These are phyloP conservation scores for Daedaleopsis sinensis DNA, from an alignment of 768 basidiomycete species.

Conservation along the genomic window DNA sequence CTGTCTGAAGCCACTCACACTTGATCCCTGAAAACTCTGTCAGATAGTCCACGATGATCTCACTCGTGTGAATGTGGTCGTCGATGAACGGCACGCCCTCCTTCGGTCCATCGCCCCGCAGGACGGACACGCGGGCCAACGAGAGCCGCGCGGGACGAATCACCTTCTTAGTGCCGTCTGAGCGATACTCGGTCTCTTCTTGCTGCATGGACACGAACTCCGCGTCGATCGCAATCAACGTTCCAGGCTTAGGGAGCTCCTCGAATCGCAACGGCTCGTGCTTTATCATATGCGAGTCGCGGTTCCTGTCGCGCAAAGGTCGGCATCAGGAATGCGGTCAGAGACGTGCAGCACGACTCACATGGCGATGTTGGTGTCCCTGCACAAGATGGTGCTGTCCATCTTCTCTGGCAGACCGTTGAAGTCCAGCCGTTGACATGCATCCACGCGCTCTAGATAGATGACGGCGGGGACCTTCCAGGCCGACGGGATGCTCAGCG, in stretches of 20 bases:
- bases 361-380: constrained; percentile 89
- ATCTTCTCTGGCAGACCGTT: constrained; percentile 62
- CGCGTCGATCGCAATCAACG: constrained; percentile 92
- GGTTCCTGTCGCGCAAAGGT: too few species aligned
- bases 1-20: constrained; percentile 54
- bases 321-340: too few species aligned
- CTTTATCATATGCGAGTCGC: constrained; percentile 71
- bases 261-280: constrained; percentile 72
- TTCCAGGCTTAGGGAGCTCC: constrained; percentile 86
- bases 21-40: constrained; percentile 97
- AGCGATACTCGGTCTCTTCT: constrained; percentile 95
- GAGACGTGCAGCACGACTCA: constrained; percentile 38
- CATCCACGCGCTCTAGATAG: constrained; percentile 82
- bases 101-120: constrained; percentile 81
- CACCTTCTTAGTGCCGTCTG: constrained; percentile 93
- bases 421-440: constrained; percentile 60
- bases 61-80: constrained; percentile 97
- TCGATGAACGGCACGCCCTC: constrained; percentile 94
- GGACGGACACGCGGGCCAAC: constrained; percentile 91
- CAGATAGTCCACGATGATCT: constrained; percentile 92
- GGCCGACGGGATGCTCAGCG: constrained; percentile 79
- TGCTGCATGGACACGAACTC: constrained; percentile 98
- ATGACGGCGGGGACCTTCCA: constrained; percentile 97
- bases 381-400: constrained; percentile 75
- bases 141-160: constrained; percentile 90